Evolutionary conservation across 1,284 basidiomycete genomes (phyloP), one percentile per base, ranked within the genome.

Genomic region (Ustilago xerochloae): DNA sequence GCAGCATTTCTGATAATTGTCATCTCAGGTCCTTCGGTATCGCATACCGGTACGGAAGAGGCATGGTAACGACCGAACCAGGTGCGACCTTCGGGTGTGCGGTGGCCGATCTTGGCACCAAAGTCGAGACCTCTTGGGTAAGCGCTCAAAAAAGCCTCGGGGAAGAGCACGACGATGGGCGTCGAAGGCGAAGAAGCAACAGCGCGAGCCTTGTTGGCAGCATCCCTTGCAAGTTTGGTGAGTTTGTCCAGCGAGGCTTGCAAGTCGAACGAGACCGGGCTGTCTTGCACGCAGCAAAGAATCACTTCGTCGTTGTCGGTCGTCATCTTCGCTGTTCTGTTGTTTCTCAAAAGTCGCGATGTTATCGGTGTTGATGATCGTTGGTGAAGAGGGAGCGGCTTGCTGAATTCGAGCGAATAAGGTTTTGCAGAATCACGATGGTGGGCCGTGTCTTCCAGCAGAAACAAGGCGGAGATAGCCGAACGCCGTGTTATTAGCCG

Each of bases 161-260:
- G 91, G 77, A 92, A 90, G 15, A 91, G 89, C 26, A 88, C 89
- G 2, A 92, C 56, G 8, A 72, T 58, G n/a, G 68, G 63, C 9
- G 49, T 52, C 8, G 38, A 24, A 7, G 53, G 18, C 6, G 54
- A 58, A 15, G 50, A 28, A 0, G 62, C 63, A 15, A 48, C 51
- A 20, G 47, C 52, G 12, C 75, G 56, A 6, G 71, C 75, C 20
- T 72, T 61, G n/a, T 16, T 38, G 10, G 53, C 64, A 6, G 76
- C 76, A 29, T 78, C 39, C 15, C 33, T 22, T 6, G 76, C 73
- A 13, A 76, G 66, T n/a, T 26, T 48, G 4, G 51, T 24, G n/a
- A 78, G 64, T 63, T 77, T 77, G 50, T 60, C 68, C 1, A 78
- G 38, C n/a, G 64, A 65, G 8, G 65, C 73, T 5, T 45, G 26